Base-by-base conservation (phyloP, 768 basidiomycete species). In the Boletus reticuloceps region DNA sequence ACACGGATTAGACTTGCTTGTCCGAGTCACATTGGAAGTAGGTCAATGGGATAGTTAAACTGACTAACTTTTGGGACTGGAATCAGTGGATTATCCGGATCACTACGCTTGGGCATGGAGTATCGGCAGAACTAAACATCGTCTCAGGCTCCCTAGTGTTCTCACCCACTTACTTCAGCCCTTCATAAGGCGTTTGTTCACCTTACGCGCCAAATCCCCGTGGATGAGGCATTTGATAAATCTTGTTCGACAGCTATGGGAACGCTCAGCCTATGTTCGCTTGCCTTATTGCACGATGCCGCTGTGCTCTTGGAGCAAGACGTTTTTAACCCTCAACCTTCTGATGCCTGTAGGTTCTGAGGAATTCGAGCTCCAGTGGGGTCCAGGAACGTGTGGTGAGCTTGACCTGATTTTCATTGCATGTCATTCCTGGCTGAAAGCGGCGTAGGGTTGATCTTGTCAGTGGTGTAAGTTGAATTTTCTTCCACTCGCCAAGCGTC, bases 331-430 rank as follows among this genome's bases (percentile, higher is more conserved):
- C 14, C 34, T 36, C 34, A 36, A 12, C 19, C 13, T n/a, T 32
- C 7, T n/a, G 3, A 62, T 61, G 60, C 3, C 20, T 12, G 10
- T 6, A 6, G 3, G 11, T 10, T 17, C 40, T 19, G 25, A 25
- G 5, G 3, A 20, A 5, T 11, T 47, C 25, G 12, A 49, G 29
- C 52, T 41, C 19, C 19, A 42, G n/a, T 46, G 39, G 49, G 55
- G 27, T 0, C 49, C 50, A 7, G 39, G 22, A 11, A 16, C 20
- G 4, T 51, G 43, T 46, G 55, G 60, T 58, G 31, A 51, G 56
- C 11, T 50, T 22, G 6, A 40, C 6, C 19, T 3, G 27, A 22
- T 25, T 19, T 16, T 16, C 42, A 10, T 32, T 5, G 16, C 10
- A 11, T n/a, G 14, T 4, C 20, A 31, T 20, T 9, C n/a, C 6